These are phyloP conservation scores for Aspergillus pseudoglaucus DNA, from an alignment of 2,329 filamentous ascomycete genomes.

Conservation along the genomic window DNA sequence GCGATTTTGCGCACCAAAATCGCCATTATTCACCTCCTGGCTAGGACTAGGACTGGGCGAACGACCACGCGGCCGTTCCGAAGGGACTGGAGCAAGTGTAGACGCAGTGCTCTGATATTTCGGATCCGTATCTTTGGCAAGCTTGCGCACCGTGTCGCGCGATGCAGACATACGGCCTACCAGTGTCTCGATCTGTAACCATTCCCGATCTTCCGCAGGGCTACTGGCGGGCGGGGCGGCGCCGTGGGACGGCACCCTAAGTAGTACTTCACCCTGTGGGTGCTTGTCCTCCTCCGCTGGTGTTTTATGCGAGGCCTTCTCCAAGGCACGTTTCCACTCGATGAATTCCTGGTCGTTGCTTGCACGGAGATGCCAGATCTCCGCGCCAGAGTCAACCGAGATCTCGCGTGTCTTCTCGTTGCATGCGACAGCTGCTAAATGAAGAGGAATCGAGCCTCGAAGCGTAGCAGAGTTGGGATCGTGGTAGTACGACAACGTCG, in stretches of 20 bases:
- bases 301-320: conserved; percentile 69
- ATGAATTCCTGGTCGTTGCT: conserved; percentile 76
- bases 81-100: background rate
- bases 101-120: conserved; percentile 42
- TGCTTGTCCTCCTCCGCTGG: conserved; percentile 23
- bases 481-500: conserved; percentile 93
- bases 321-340: conserved; percentile 79
- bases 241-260: conserved; percentile 26
- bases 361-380: conserved; percentile 91
- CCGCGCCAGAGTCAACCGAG: conserved; percentile 91
- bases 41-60: conserved; percentile 33
- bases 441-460: conserved; percentile 85
- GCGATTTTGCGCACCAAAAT: conserved; percentile 50
- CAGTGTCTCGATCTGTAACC: conserved; percentile 77
- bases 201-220: conserved; percentile 68
- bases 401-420: conserved; percentile 87
- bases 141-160: conserved; percentile 75
- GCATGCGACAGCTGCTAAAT: conserved; percentile 81
- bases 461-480: conserved; percentile 88
- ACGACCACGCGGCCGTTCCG: conserved; percentile 23
- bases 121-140: conserved; percentile 77
- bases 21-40: conserved; percentile 27
- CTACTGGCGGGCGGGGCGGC: conserved; percentile 13
- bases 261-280: conserved; percentile 19
- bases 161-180: conserved; percentile 82